Evolutionary conservation across 495 filamentous ascomycete genomes (phyloP).

Genomic region (Daldinia bambusicola): DNA sequence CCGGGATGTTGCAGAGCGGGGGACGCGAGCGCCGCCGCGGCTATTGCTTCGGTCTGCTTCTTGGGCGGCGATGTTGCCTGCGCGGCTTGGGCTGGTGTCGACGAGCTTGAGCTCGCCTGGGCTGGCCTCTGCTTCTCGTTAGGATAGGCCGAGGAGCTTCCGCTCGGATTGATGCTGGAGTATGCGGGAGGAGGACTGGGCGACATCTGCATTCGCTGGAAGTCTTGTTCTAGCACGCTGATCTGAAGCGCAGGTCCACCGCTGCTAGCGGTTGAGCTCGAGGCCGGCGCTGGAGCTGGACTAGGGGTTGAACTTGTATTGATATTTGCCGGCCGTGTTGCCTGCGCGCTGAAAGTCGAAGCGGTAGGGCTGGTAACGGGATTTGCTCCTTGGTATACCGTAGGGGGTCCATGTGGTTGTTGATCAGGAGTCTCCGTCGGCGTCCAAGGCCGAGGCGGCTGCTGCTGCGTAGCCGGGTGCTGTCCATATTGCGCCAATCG

Average conservation of each 20-base stretch:
- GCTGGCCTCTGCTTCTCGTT: slow-evolving; percentile 73
- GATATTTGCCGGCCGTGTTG: slow-evolving; percentile 45
- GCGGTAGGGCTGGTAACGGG: slow-evolving; percentile 54
- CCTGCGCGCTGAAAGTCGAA: slow-evolving; percentile 47
- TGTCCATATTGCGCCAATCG: slow-evolving; percentile 76
- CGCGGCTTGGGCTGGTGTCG: slow-evolving; percentile 49
- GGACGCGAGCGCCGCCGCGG: slow-evolving; percentile 49
- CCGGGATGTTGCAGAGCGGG: slow-evolving; percentile 63
- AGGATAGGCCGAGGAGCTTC: slow-evolving; percentile 68
- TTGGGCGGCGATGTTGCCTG: slow-evolving; percentile 61
- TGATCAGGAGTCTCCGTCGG: slow-evolving; percentile 91
- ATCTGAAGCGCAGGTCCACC: slow-evolving; percentile 53
- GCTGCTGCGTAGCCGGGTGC: slow-evolving; percentile 55
- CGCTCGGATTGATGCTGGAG: slow-evolving; percentile 73
- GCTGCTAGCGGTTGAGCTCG: not conserved
- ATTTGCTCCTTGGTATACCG: slow-evolving; percentile 87
- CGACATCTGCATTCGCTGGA: slow-evolving; percentile 85
- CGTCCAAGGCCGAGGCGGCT: slow-evolving; percentile 85
- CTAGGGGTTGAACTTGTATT: slow-evolving; percentile 28
- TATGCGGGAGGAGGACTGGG: slow-evolving; percentile 93
- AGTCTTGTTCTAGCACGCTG: slow-evolving; percentile 83
- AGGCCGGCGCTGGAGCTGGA: not conserved
- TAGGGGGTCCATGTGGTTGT: slow-evolving; percentile 90
- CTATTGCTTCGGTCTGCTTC: slow-evolving; percentile 52
- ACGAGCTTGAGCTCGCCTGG: slow-evolving; percentile 51